Conservation (phyloP, 306 rosid genomes). For the Castanea crenata region DNA sequence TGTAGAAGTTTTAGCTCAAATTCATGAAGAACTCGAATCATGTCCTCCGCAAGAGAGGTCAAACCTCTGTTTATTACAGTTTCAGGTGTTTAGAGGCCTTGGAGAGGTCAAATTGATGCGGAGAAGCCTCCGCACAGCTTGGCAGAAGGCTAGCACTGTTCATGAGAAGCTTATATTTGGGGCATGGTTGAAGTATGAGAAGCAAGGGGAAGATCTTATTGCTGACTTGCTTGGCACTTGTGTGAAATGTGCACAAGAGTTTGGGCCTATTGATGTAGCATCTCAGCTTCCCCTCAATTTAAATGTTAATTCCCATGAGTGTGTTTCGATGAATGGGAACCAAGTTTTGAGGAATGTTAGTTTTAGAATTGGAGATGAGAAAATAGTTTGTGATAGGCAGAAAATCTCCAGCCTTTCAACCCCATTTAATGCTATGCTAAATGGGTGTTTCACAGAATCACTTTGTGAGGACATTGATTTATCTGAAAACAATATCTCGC, state of each 20-base stretch:
- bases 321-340: slow-evolving; percentile 45
- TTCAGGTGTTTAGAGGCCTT: slow-evolving; percentile 83
- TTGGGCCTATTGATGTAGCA: slow-evolving; percentile 60
- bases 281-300: slow-evolving; percentile 46
- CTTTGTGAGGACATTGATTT: slow-evolving; percentile 67
- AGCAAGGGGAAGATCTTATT: slow-evolving; percentile 74
- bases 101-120: slow-evolving; percentile 85
- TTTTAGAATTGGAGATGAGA: slow-evolving; percentile 67
- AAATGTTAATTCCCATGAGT: slow-evolving; percentile 37
- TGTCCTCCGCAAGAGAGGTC: slow-evolving; percentile 70
- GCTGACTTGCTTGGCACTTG: slow-evolving; percentile 66
- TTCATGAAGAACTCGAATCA: slow-evolving; percentile 89
- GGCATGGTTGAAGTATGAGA: slow-evolving; percentile 93
- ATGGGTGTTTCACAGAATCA: slow-evolving; percentile 85
- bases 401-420: slow-evolving; percentile 79
- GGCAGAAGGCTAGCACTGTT: slow-evolving; percentile 71
- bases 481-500: slow-evolving; percentile 70
- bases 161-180: slow-evolving; percentile 82
- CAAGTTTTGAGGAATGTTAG: slow-evolving; percentile 39
- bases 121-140: slow-evolving; percentile 82
- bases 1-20: slow-evolving; percentile 88
- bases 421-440: slow-evolving; percentile 86
- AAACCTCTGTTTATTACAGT: slow-evolving; percentile 72
- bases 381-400: slow-evolving; percentile 73
- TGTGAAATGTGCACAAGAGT: slow-evolving; percentile 71